Evolutionary conservation across 345 rosid genomes (phyloP), one percentile per base, ranked within the genome.

Genomic region (Eucalyptus caleyi): DNA sequence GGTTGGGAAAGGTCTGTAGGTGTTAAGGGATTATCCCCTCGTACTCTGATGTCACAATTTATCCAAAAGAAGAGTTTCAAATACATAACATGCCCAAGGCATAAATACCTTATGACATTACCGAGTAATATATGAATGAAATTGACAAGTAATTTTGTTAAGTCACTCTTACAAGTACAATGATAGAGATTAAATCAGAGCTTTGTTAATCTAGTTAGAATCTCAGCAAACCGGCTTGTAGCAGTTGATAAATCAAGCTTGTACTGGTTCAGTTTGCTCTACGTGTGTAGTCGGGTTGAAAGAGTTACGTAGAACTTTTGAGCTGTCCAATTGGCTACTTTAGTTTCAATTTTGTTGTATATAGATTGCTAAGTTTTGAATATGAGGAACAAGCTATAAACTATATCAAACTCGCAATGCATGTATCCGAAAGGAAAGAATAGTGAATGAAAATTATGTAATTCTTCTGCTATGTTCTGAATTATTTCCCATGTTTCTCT

Each of bases 211-310:
- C n/a, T 24, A 26, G 65, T 60, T 60, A 23, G 62, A 30, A 56
- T 0, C 27, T 56, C 12, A 56, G 1, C 12, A 56, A 13, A 56
- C 0, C 27, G 12, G 62, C 62, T 56, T 56, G 62, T 2, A 0
- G 1, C 7, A 60, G 0, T 60, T 60, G 4, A 60, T 26, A 0
- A 26, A 60, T 60, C 67, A 60, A 26, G n/a, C 67, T 26, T 26
- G 67, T 26, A 60, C n/a, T 26, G 0, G 62, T 23, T 56, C 62
- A 23, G 30, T 21, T 56, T 56, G 27, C 62, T 56, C 62, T 56
- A 9, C 27, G 3, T 56, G 67, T 3, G 67, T 60, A 26, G 67
- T 60, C 15, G 7, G n/a, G 1, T 60, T 26, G 30, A 59, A 24
- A 0, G n/a, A 59, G n/a, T 59, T 59, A 59, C 67, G 13, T 59